Base-by-base conservation (phyloP, 768 basidiomycete species). In the Auricularia cornea region DNA sequence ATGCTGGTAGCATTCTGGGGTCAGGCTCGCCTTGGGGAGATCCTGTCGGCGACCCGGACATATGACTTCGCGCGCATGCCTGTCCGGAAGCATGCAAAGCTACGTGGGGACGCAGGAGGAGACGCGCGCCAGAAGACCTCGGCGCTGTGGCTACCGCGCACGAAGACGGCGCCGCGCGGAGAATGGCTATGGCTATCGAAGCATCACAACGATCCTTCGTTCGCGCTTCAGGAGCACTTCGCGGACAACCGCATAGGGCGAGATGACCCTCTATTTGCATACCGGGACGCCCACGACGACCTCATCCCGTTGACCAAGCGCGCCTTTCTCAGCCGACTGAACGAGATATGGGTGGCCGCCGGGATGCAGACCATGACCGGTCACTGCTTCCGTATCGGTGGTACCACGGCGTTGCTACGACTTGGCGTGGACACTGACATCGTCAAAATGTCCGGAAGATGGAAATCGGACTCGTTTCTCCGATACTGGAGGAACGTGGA, bases 21-120 rank as follows among this genome's bases (percentile, higher is more conserved):
- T 1, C 62, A 78, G 60, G 74, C 76, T 73, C 67, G 73, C 0
- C 76, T 79, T 62, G 76, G 78, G 0, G 77, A 80, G 64, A 72
- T 75, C 0, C 44, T 48, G 3, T 16, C 44, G 3, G 18, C 44
- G 3, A 48, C 44, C 3, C 5, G 44, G 44, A 3, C 8, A 3
- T 48, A 48, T 16, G 44, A 48, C 44, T 48, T 48, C 18, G 44
- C 3, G 18, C 18, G 18, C 6, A 4, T 48, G n/a, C 44, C 44
- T 18, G 3, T 3, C 18, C 6, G 5, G 3, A 6, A 20, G 8
- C n/a, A 23, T 16, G 5, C 18, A 4, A 48, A 48, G 44, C 44
- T 48, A 20, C 44, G 44, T 3, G 18, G 3, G 5, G 18, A 6
- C 44, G 44, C 44, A 16, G 44, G 44, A 6, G 44, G 44, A 8